Evolutionary conservation across 1,284 basidiomycete genomes (phyloP), one percentile per base, ranked within the genome.

Genomic region (Cerioporus squamosus): DNA sequence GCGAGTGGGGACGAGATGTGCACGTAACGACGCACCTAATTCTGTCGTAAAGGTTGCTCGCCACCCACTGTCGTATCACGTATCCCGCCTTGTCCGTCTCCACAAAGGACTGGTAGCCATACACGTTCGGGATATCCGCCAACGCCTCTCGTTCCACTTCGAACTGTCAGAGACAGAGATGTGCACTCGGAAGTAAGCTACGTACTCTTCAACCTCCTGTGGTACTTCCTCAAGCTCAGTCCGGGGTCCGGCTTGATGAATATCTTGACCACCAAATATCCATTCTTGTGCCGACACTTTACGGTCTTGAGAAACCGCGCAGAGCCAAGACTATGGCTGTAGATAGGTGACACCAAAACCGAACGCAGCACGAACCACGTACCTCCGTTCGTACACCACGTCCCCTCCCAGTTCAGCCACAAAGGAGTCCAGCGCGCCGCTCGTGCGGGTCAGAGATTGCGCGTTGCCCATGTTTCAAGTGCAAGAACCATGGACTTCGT

Each of bases 1-100:
- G 33, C 40, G 18, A 7, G 40, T 1, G 44, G 23, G 40, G 53
- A 44, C 50, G 97, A 99, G 24, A 40, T 40, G 43, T n/a, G 36
- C 36, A 31, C 12, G 40, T 20, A 31, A 23, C 23, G 2, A 74
- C 87, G 60, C 62, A 95, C 95, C 95, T 98, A 70, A 99, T 97
- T 46, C 97, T 87, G 74, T 99, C 97, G 74, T 99, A 99, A 8
- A 99, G 80, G 69, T 93, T 98, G 68, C 92, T 96, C 5, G 94
- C 92, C 12, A 95, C 81, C 94, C 94, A 99, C 73, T 98, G 97
- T 24, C 97, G 81, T 57, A 98, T 88, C 39, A 98, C 85, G 74
- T 98, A 99, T 0, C 94, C 97, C 8, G 96, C 97, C 71, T 92
- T 94, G 63, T 98, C 97, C 0, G 96, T 98, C 76, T 99, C 97